phyloP scores from a whole-genome alignment of 2,329 filamentous ascomycete species.

The Colletotrichum sojae region DNA sequence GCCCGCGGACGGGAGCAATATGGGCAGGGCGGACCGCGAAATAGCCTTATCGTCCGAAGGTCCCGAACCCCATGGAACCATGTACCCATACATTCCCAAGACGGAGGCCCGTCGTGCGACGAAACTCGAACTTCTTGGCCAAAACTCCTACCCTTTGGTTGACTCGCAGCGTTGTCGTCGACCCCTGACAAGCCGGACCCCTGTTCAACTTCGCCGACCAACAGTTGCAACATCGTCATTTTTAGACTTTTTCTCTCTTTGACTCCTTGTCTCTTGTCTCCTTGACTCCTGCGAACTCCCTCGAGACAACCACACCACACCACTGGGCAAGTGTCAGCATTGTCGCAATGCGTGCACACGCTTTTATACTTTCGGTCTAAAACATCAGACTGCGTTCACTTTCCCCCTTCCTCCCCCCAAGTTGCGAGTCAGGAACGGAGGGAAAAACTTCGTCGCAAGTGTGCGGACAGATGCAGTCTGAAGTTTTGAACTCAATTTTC shows the following conservation, averaged over 20 bases:
- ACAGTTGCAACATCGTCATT: neutral
- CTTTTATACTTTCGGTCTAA: slow-evolving; percentile 11
- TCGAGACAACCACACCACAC: slow-evolving; percentile 12
- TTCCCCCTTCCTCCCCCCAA: neutral
- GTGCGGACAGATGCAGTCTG: slow-evolving; percentile 23
- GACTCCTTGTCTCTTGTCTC: neutral
- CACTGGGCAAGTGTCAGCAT: slow-evolving; percentile 15
- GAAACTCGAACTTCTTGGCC: slow-evolving; percentile 37
- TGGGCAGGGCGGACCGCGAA: slow-evolving; percentile 9
- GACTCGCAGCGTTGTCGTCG: slow-evolving; percentile 12
- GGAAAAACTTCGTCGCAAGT: slow-evolving; percentile 27
- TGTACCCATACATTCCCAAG: slow-evolving; percentile 24
- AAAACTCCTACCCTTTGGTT: slow-evolving; percentile 11
- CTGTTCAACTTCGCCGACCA: slow-evolving; percentile 6
- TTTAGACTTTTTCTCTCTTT: slow-evolving; percentile 16
- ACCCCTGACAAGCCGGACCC: slow-evolving; percentile 22
- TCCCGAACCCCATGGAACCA: slow-evolving; percentile 18
- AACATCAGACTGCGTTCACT: slow-evolving; percentile 10
- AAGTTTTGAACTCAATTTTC: slow-evolving; percentile 33
- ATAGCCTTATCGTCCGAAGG: slow-evolving; percentile 17
- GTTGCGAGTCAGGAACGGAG: slow-evolving; percentile 19
- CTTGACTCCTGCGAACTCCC: slow-evolving; percentile 13
- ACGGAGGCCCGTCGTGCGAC: slow-evolving; percentile 14
- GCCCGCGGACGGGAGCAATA: neutral
- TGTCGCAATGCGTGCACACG: slow-evolving; percentile 4